Conservation (phyloP, 106 monocot species). For the Triglochin maritima region DNA sequence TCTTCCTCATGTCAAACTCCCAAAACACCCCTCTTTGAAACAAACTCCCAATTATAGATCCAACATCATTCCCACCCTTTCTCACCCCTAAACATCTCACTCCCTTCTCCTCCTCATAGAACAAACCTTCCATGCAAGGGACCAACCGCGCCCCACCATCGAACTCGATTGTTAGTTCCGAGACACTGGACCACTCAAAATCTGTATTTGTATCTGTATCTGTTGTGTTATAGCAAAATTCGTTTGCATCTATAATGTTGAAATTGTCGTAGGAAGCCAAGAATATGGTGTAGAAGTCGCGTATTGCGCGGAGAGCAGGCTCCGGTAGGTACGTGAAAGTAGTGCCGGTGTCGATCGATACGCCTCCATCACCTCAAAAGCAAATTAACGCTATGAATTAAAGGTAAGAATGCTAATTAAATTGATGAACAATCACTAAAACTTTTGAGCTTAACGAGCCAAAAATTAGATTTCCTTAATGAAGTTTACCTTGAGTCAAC, state of each 20-base stretch:
- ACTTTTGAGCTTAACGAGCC: too few species aligned
- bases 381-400: too few species aligned
- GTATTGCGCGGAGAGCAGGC: slow-evolving; percentile 4
- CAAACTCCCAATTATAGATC: slow-evolving; percentile 12
- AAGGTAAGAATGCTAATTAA: too few species aligned
- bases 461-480: too few species aligned
- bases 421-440: too few species aligned
- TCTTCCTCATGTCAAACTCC: slow-evolving; percentile 16
- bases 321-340: slow-evolving; percentile 15
- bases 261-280: background rate
- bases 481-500: too few species aligned
- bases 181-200: background rate
- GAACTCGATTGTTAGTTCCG: slow-evolving; percentile 13
- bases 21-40: slow-evolving; percentile 15
- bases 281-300: background rate
- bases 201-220: background rate
- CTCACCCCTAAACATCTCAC: slow-evolving; percentile 12
- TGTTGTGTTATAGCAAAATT: slow-evolving; percentile 3
- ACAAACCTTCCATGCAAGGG: slow-evolving; percentile 6
- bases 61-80: slow-evolving; percentile 2
- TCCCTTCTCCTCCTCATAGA: slow-evolving; percentile 11
- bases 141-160: slow-evolving; percentile 10
- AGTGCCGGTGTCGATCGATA: slow-evolving; percentile 18
- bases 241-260: background rate
- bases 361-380: slow-evolving; percentile 3